These are phyloP conservation scores for Solanum sejunctum DNA, from an alignment of 257 asterid genomes.

Conservation along the genomic window DNA sequence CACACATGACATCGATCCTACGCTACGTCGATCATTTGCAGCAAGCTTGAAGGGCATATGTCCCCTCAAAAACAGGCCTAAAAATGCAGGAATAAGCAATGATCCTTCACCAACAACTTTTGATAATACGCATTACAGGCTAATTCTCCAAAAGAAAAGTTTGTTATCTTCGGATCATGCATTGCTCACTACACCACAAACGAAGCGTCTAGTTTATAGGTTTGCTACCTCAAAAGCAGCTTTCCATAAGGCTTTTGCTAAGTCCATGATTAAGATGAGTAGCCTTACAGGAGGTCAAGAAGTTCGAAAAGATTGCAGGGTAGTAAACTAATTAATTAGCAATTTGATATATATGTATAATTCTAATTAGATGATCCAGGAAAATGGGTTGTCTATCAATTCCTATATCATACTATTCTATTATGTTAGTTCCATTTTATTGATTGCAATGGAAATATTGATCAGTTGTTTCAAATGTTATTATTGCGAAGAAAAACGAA, in stretches of 20 bases:
- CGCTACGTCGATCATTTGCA: slow-evolving; percentile 51
- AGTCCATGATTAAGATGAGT: slow-evolving; percentile 83
- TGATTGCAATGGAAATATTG: background rate
- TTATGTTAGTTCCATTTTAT: background rate
- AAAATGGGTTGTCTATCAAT: background rate
- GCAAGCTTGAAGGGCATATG: slow-evolving; percentile 36
- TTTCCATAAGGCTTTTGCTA: slow-evolving; percentile 47
- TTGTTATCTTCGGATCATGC: slow-evolving; percentile 70
- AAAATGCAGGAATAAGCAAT: slow-evolving; percentile 52
- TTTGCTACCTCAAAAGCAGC: slow-evolving; percentile 53
- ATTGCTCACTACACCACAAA: slow-evolving; percentile 35
- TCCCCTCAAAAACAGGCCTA: slow-evolving; percentile 30
- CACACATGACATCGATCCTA: slow-evolving; percentile 63
- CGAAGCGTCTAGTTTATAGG: slow-evolving; percentile 36
- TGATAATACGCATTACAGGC: slow-evolving; percentile 62
- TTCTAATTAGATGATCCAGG: background rate
- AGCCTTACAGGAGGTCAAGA: slow-evolving; percentile 77
- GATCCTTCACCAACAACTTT: slow-evolving; percentile 63
- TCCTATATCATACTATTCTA: background rate
- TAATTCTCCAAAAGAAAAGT: slow-evolving; percentile 34
- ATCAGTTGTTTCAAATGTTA: background rate
- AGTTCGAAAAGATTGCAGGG: slow-evolving; percentile 65
- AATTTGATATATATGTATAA: background rate
- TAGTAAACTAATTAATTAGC: slow-evolving; percentile 27
- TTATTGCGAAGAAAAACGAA: background rate